These are phyloP conservation scores for Cetraspora pellucida DNA, from an alignment of 192 early-diverging fungal genomes.

Conservation along the genomic window DNA sequence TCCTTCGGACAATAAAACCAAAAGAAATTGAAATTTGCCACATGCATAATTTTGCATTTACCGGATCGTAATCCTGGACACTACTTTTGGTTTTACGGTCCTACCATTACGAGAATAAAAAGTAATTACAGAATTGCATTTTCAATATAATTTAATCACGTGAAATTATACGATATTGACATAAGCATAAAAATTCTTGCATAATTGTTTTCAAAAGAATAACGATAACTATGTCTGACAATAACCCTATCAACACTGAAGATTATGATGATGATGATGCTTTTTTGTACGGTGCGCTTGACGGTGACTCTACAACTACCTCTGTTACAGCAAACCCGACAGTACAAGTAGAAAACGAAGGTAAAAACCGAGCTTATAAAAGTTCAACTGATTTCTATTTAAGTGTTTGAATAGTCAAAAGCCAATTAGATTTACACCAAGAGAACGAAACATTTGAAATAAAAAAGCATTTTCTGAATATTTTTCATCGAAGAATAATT, in stretches of 20 bases:
- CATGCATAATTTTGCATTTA: too few species aligned
- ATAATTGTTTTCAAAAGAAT: too few species aligned
- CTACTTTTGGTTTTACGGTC: too few species aligned
- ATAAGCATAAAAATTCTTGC: too few species aligned
- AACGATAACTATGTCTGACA: background rate
- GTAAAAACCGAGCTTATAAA: background rate
- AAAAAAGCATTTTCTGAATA: background rate
- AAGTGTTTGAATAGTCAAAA: background rate
- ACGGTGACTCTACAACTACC: background rate
- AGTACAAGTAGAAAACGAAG: slow-evolving; percentile 1
- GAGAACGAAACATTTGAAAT: background rate
- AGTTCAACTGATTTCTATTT: background rate
- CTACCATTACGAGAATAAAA: too few species aligned
- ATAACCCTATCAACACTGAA: background rate
- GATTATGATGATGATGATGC: slow-evolving; percentile 8
- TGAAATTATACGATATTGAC: too few species aligned
- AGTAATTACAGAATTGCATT: too few species aligned
- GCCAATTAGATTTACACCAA: background rate
- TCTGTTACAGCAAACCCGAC: background rate
- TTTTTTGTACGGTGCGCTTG: background rate
- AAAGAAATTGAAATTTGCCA: too few species aligned
- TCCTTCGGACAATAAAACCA: too few species aligned
- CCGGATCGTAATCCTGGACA: too few species aligned
- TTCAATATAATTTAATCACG: too few species aligned
- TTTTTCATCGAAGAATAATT: background rate